phyloP scores from a whole-genome alignment of 148 eudicot species.

The Hydrangea macrophylla region DNA sequence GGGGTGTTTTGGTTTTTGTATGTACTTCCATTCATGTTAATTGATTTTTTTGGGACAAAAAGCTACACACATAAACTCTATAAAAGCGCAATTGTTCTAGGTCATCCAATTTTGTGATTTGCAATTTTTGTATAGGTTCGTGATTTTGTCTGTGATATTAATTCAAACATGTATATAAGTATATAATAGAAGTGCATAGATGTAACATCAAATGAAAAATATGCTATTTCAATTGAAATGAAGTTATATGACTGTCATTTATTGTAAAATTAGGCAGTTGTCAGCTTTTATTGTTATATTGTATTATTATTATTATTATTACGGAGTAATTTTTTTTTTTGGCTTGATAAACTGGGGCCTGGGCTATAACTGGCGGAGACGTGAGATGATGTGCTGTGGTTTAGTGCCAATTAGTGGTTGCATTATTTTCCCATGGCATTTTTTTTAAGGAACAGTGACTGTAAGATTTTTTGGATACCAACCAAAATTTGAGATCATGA shows the following conservation, averaged over 20 bases:
- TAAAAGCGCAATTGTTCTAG: background rate
- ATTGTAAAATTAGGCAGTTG: background rate
- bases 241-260: too few relatives aligned
- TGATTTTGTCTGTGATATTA: too few relatives aligned
- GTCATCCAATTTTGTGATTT: too few relatives aligned
- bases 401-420: background rate
- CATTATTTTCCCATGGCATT: background rate
- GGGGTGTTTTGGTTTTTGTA: conserved; percentile 2
- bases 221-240: too few relatives aligned
- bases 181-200: too few relatives aligned
- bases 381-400: background rate
- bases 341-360: too few relatives aligned
- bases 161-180: too few relatives aligned
- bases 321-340: background rate
- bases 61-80: too few relatives aligned
- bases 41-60: background rate
- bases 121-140: too few relatives aligned
- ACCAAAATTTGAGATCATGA: background rate
- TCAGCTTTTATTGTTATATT: background rate
- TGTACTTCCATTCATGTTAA: background rate
- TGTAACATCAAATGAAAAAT: too few relatives aligned
- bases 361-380: too few relatives aligned
- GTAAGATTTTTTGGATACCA: background rate
- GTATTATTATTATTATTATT: too few relatives aligned
- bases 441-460: background rate